These are phyloP conservation scores for Phytopythium vexans DNA, from an alignment of 352 stramenopile species.

Conservation along the genomic window DNA sequence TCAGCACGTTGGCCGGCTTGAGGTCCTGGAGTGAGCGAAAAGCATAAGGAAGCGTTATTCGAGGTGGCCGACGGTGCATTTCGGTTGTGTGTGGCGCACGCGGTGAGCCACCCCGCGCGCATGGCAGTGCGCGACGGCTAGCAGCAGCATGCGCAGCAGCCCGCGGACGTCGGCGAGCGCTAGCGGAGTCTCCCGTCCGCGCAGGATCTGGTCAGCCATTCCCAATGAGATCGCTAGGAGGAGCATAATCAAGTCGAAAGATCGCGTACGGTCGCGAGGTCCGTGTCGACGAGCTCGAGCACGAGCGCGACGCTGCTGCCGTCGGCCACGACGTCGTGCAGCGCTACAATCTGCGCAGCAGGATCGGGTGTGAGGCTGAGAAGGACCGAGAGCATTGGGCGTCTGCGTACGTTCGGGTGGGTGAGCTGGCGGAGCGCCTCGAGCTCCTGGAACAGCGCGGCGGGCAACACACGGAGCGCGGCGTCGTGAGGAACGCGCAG, in stretches of 20 bases:
- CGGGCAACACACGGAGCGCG: constrained; percentile 42
- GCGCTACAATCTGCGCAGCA: constrained; percentile 48
- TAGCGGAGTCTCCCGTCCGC: constrained; percentile 32
- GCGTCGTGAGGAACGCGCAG: constrained; percentile 51
- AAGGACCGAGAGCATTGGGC: background rate
- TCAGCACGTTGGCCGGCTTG: constrained; percentile 70
- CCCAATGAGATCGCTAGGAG: background rate
- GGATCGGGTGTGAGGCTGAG: background rate
- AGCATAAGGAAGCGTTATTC: background rate
- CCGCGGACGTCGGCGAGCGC: constrained; percentile 38
- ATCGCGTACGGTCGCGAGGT: constrained; percentile 45
- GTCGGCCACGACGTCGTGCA: constrained; percentile 57
- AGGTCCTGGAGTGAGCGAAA: constrained; percentile 37
- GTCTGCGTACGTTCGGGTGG: constrained; percentile 49
- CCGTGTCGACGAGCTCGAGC: constrained; percentile 65
- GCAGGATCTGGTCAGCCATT: constrained; percentile 28
- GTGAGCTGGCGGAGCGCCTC: constrained; percentile 68
- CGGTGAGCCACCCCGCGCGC: constrained; percentile 60
- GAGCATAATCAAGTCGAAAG: background rate
- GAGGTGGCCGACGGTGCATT: background rate
- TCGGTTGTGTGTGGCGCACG: constrained; percentile 14
- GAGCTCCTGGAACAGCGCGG: constrained; percentile 70
- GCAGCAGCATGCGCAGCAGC: constrained; percentile 67
- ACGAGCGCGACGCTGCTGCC: constrained; percentile 58
- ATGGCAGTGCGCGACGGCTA: constrained; percentile 61